Evolutionary conservation across 768 basidiomycete genomes (phyloP), one percentile per base, ranked within the genome.

Genomic region (Mycena indigotica): DNA sequence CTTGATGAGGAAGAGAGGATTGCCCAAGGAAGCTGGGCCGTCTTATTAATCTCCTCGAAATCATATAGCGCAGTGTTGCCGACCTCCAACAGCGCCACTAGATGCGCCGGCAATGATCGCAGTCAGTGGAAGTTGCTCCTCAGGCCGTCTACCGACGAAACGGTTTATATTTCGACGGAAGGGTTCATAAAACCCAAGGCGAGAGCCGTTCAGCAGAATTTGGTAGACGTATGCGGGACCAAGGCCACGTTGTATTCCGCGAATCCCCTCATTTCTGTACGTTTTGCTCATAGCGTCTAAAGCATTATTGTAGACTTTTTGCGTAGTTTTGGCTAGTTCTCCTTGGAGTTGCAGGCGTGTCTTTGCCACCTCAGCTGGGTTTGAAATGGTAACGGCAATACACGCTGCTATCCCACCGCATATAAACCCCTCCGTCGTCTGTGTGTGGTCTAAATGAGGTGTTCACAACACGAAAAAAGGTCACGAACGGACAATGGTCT

Each of bases 281-380:
- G 95, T 96, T 75, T 96, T 97, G 30, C 75, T 75, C 28, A 96
- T 74, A 15, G 91, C 94, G 67, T 98, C 95, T 39, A 93, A 51
- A 75, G 88, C 90, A 69, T 87, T 91, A 58, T 84, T 91, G 77
- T 99, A 99, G 2, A 98, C 91, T 68, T 85, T 91, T 62, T 74
- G 70, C 16, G 79, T 80, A 5, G 73, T 80, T 67, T 89, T 93
- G 29, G 90, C 85, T 12, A 99, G 84, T 72, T 98, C 97, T 24
- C 96, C 97, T 69, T 98, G 95, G 24, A 99, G 82, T 71, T 99
- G 97, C 50, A 99, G 75, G 54, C 96, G 88, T 39, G 97, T 98
- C 75, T 98, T 98, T 44, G 91, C 90, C 21, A 95, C 93, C 65
- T 89, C 88, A 4, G 86, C 87, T 13, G 88, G 86, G 63, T 91